These are phyloP conservation scores for Sphagnum fallax DNA, from an alignment of 228 moss, liverwort and hornwort genomes.

Conservation along the genomic window DNA sequence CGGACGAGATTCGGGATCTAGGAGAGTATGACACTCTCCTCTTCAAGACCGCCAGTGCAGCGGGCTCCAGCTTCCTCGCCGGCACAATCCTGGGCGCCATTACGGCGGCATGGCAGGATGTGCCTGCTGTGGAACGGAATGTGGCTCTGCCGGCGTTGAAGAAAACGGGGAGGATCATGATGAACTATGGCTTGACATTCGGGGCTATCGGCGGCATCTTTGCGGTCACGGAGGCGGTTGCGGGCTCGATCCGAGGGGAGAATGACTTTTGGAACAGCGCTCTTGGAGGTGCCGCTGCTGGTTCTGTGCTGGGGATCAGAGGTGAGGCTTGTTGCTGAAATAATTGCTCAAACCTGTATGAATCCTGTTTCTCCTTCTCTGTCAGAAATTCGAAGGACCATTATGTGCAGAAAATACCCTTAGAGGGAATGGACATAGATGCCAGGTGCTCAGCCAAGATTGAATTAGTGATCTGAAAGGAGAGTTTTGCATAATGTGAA, in stretches of 20 bases:
- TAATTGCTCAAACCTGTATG: no score
- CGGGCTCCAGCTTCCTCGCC: slow-evolving; percentile 63
- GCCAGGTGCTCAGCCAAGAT: no score
- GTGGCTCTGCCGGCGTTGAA: slow-evolving; percentile 57
- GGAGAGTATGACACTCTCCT: slow-evolving; percentile 71
- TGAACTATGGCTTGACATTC: slow-evolving; percentile 70
- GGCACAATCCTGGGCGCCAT: slow-evolving; percentile 72
- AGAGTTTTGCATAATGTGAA: no score
- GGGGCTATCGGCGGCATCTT: slow-evolving; percentile 79
- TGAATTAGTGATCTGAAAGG: no score
- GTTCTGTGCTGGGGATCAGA: slow-evolving; percentile 65
- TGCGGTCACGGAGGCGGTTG: slow-evolving; percentile 63
- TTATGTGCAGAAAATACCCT: no score
- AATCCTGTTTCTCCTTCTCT: no score
- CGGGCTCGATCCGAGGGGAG: slow-evolving; percentile 68
- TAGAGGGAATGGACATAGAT: no score
- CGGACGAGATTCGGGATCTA: slow-evolving; percentile 50
- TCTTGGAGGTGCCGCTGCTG: slow-evolving; percentile 81
- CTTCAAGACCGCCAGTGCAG: slow-evolving; percentile 68
- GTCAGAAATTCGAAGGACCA: no score
- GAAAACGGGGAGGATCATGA: slow-evolving; percentile 71
- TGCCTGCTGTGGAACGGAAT: slow-evolving; percentile 79
- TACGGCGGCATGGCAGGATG: slow-evolving; percentile 84
- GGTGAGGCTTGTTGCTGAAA: slow-evolving; percentile 15
- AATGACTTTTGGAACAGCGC: slow-evolving; percentile 74